phyloP scores from a whole-genome alignment of 2,329 filamentous ascomycete species.

The Rosellinia necatrix region DNA sequence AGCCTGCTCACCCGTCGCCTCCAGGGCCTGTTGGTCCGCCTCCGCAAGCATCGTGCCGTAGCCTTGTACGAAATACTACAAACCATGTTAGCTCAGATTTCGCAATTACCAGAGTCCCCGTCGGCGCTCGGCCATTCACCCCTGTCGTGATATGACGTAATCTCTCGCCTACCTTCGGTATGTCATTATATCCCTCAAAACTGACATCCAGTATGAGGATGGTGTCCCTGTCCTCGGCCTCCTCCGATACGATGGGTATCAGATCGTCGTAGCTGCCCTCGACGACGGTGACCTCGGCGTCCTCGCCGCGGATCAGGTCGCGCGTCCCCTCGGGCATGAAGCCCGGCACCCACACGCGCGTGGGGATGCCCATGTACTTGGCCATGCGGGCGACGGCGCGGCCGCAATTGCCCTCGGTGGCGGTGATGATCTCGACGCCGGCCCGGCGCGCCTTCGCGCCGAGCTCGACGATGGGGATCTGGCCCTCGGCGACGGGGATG shows the following conservation, averaged over 20 bases:
- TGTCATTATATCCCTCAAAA: slow-evolving; percentile 67
- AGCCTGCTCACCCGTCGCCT: slow-evolving; percentile 40
- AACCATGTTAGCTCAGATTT: slow-evolving; percentile 6
- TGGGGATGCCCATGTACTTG: slow-evolving; percentile 55
- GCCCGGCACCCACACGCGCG: slow-evolving; percentile 65
- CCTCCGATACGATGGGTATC: slow-evolving; percentile 53
- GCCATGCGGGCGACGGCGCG: slow-evolving; percentile 74
- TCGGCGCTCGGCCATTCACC: not conserved
- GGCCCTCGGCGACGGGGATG: slow-evolving; percentile 45
- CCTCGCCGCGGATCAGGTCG: slow-evolving; percentile 63
- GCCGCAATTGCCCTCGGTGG: slow-evolving; percentile 79
- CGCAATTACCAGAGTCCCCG: not conserved
- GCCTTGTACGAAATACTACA: slow-evolving; percentile 74
- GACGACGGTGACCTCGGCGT: slow-evolving; percentile 60
- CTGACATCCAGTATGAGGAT: slow-evolving; percentile 72
- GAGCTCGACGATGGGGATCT: slow-evolving; percentile 31
- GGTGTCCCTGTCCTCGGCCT: slow-evolving; percentile 46
- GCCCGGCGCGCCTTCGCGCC: slow-evolving; percentile 28
- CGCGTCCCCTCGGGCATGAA: slow-evolving; percentile 60
- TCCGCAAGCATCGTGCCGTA: slow-evolving; percentile 76
- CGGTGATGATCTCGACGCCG: slow-evolving; percentile 53
- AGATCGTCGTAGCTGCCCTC: slow-evolving; percentile 68
- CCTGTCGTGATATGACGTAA: not conserved
- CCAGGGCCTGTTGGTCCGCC: slow-evolving; percentile 63
- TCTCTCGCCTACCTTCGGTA: slow-evolving; percentile 55